Base-by-base conservation (phyloP, 164 flowering plant genomes). In the Berberis thunbergii region DNA sequence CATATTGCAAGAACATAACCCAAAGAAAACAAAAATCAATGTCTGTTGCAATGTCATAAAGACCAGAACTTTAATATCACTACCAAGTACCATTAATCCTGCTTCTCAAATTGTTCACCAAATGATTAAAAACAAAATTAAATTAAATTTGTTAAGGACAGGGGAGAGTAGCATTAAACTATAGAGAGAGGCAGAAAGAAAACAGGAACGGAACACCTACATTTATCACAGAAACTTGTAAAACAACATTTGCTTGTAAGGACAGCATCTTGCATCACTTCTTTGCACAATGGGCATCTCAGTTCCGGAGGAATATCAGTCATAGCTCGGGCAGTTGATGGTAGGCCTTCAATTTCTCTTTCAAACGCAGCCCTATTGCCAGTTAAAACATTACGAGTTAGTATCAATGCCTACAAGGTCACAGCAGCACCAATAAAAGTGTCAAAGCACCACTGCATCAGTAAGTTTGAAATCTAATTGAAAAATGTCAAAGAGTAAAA, bases 191-290 rank as follows among this genome's bases (percentile, higher is more conserved):
- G 63, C 41, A 13, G 38, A 2, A 26, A n/a, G 13, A 45, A 48
- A 38, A 59, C 11, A 3, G 43, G 6, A 26, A 13, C 7, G 13
- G 50, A 67, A 53, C 68, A 60, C 85, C 74, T 81, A 91, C 99
- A 95, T 78, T 81, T 91, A 63, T 95, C 97, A 76, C 99, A 95
- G 60, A 89, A 95, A 71, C 97, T 95, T 26, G 72, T 79, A 54
- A 89, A 91, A 71, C 99, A 95, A 73, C 99, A 95, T 73, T 91
- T 95, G 94, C 97, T 87, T 38, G 97, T 86, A 52, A 95, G 76
- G 3, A 91, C 97, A 69, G 99, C 99, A 80, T 95, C 97, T 78
- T 84, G 88, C 97, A 95, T 91, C 13, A 95, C 96, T 81, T 89
- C 89, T 72, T 85, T 86, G 75, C 99, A 95, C 67, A 95, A 60